Evolutionary conservation across 352 stramenopile genomes (phyloP).

Genomic region (Thalassiosira pacifica): DNA sequence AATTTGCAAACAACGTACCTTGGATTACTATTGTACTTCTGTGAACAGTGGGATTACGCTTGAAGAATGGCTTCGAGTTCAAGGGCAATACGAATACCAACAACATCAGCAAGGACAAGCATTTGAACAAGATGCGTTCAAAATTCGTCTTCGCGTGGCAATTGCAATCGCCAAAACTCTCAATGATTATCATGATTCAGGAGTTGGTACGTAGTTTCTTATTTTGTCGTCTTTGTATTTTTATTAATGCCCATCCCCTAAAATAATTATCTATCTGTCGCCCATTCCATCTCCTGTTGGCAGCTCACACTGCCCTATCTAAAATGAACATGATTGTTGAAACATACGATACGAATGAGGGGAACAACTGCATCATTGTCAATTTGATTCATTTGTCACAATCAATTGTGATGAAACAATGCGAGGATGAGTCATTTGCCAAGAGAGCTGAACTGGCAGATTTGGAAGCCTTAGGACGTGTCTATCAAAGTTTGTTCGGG

Average conservation of each 20-base stretch:
- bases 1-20: not conserved
- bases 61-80: slow-evolving; percentile 11
- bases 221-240: not conserved
- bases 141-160: not conserved
- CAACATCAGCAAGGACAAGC: not conserved
- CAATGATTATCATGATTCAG: not conserved
- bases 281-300: not conserved
- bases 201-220: not conserved
- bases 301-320: not conserved
- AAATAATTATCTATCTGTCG: not conserved
- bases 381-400: not conserved
- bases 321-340: slow-evolving; percentile 4
- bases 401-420: not conserved
- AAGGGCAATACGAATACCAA: not conserved
- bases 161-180: not conserved
- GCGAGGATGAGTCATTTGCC: not conserved
- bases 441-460: not conserved
- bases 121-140: not conserved
- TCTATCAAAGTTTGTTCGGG: not conserved
- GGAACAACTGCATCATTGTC: not conserved
- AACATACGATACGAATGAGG: slow-evolving; percentile 1
- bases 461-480: not conserved
- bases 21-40: not conserved
- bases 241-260: not conserved
- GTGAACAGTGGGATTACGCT: not conserved